Base-by-base conservation (phyloP, 768 basidiomycete species). In the Chalciporus pseudorubinellus region DNA sequence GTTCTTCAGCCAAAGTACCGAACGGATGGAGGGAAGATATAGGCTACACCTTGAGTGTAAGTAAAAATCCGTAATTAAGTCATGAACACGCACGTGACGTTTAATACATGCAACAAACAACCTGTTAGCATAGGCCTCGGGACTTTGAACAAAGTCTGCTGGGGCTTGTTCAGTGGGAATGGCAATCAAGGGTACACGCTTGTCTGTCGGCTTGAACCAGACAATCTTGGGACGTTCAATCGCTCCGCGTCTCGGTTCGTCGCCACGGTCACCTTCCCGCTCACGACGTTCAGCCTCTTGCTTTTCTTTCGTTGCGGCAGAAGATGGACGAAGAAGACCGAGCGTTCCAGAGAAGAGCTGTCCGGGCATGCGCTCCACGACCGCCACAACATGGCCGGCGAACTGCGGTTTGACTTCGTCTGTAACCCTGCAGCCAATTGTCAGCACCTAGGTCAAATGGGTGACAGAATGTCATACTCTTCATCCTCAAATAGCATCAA, bases 121-220 rank as follows among this genome's bases (percentile, higher is more conserved):
- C 63, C 83, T 89, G 73, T 98, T 81, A 19, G 84, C 84, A 68
- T 98, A 99, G 2, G 79, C 78, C 57, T 97, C 95, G 2, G 95
- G 86, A 65, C 92, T 91, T 70, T 95, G 92, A 40, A 99, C 85
- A 66, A 99, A 99, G 70, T 98, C 95, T 16, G 79, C 81, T 6
- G 97, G 97, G 0, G 97, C 95, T 71, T 99, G 97, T 64, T 99
- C 97, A 7, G 97, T 98, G 8, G 95, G 95, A 56, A 99, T 99
- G 50, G 97, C 97, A 63, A 99, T 98, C 38, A 98, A 79, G 39
- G 97, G 97, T 1, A 99, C 97, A 51, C 97, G 90, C 71, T 99
- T 99, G 76, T 98, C 95, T 22, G 95, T 98, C 4, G 97, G 97
- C 74, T 98, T 95, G 80, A 99, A 98, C 97, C 97, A 99, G 41